Evolutionary conservation across 208 protist species (phyloP), one percentile per base, ranked within the genome.

Genomic region (Trypanosoma lewisi): DNA sequence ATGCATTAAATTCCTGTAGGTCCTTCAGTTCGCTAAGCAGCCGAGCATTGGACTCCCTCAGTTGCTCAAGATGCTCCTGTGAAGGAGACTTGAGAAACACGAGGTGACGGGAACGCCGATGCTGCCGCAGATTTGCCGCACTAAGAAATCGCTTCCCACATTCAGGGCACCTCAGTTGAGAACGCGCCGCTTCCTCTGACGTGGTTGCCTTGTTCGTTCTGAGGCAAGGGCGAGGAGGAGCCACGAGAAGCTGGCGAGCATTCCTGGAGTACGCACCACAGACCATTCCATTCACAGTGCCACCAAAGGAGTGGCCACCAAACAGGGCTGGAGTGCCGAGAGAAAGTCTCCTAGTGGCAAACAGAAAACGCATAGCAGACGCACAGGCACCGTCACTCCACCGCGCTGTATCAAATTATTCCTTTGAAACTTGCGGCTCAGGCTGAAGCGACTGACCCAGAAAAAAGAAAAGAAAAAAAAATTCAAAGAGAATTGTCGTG

Each of bases 101-200:
- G 0, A 67, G 52, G 59, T 92, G 85, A 7, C 85, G 78, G 0
- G 66, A 37, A 33, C 57, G 66, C 34, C 85, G 82, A 64, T 92
- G 85, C 34, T 76, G 69, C 4, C 45, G 48, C 2, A 92, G 66
- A 50, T 83, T 92, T 6, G 49, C 37, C 14, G 52, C 56, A 52
- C 79, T 73, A 14, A 82, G 54, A 63, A 92, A 89, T 1, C 61
- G 61, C 57, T 89, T 92, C 3, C 80, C 77, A 60, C 85, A 92
- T 23, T 92, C 85, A 4, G 82, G 85, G 39, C 85, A 92, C n/a
- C 34, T 54, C 4, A 60, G 11, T 27, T 1, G 19, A 27, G 8
- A 19, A 6, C 16, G 51, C 28, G 49, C 42, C 14, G 25, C 14
- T 23, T 45, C 23, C 0, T 52, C 30, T 45, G 60, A 21, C 0